These are phyloP conservation scores for Calamus simplicifolius DNA, from an alignment of 176 grass and related monocot species.

Conservation along the genomic window DNA sequence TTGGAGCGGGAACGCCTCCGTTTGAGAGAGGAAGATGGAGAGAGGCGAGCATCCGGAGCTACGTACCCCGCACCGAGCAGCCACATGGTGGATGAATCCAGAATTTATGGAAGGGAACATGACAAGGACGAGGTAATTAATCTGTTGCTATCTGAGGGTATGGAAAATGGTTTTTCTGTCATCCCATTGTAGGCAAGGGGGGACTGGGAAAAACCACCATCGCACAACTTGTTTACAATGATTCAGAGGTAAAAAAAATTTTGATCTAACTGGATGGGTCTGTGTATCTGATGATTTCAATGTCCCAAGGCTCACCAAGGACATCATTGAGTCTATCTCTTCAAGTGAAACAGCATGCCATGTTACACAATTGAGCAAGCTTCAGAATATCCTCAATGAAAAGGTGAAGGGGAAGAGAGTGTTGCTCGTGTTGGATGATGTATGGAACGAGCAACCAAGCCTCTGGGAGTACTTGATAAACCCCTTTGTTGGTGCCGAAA, in stretches of 20 bases:
- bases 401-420: background rate
- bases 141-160: background rate
- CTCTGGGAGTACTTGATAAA: conserved; percentile 16
- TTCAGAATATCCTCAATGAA: conserved; percentile 11
- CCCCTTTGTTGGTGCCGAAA: conserved; percentile 9
- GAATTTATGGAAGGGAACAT: conserved; percentile 26
- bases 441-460: conserved; percentile 15
- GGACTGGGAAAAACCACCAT: conserved; percentile 52
- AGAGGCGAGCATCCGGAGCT: background rate
- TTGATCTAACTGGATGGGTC: conserved; percentile 27
- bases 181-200: conserved; percentile 33
- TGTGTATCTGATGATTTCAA: conserved; percentile 34
- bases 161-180: background rate
- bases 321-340: conserved; percentile 10
- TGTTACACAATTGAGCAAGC: background rate
- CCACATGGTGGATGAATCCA: conserved; percentile 25
- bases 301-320: conserved; percentile 17
- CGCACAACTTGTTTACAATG: conserved; percentile 35
- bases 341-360: background rate
- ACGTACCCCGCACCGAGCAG: conserved; percentile 1
- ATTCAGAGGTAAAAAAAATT: conserved; percentile 8
- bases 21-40: conserved; percentile 17
- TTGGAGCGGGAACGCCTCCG: conserved; percentile 16
- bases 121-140: conserved; percentile 27
- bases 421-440: conserved; percentile 36